Percentiles rank a stretch among this genome's conserved stretches.
Evolutionary conservation across 2,329 filamentous ascomycete genomes (phyloP).

Genomic region (Calonectria crousiana): DNA sequence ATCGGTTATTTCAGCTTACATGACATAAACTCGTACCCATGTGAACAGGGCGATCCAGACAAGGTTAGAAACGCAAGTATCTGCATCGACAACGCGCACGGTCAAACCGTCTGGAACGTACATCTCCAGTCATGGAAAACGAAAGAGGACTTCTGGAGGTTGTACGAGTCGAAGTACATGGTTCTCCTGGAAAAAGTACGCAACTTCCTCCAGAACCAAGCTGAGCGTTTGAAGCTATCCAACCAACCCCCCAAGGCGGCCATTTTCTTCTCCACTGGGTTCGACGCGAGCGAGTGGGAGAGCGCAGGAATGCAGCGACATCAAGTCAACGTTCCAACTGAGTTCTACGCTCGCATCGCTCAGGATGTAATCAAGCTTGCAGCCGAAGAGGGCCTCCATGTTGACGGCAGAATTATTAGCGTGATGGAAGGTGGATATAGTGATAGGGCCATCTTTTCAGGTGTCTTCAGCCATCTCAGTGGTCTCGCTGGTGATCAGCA

Average conservation of each 20-base stretch:
- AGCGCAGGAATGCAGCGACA: constrained; percentile 94
- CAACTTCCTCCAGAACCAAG: constrained; percentile 79
- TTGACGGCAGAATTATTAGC: constrained; percentile 89
- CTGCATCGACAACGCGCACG: constrained; percentile 94
- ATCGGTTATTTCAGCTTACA: constrained; percentile 98
- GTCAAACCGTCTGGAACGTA: constrained; percentile 95
- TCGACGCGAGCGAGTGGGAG: constrained; percentile 97
- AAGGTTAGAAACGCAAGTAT: constrained; percentile 95
- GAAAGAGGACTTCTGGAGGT: constrained; percentile 85
- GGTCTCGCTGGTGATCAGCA: constrained; percentile 76
- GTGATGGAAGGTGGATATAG: constrained; percentile 97
- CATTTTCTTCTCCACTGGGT: constrained; percentile 95
- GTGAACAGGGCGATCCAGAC: constrained; percentile 91
- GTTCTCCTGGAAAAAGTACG: constrained; percentile 85
- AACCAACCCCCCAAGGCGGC: constrained; percentile 80
- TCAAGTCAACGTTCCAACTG: constrained; percentile 93
- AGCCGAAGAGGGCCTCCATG: constrained; percentile 80
- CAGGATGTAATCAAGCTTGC: constrained; percentile 86
- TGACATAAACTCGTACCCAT: constrained; percentile 98
- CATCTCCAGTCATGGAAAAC: constrained; percentile 91
- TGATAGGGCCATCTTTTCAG: constrained; percentile 88
- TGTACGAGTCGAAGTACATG: constrained; percentile 85
- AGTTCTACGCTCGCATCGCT: constrained; percentile 94
- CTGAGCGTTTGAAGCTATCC: constrained; percentile 70
- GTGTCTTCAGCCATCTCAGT: constrained; percentile 89